Evolutionary conservation across 1,284 basidiomycete species (phyloP), one percentile per base, ranked within the genome.

Genomic region (Malassezia obtusa): DNA sequence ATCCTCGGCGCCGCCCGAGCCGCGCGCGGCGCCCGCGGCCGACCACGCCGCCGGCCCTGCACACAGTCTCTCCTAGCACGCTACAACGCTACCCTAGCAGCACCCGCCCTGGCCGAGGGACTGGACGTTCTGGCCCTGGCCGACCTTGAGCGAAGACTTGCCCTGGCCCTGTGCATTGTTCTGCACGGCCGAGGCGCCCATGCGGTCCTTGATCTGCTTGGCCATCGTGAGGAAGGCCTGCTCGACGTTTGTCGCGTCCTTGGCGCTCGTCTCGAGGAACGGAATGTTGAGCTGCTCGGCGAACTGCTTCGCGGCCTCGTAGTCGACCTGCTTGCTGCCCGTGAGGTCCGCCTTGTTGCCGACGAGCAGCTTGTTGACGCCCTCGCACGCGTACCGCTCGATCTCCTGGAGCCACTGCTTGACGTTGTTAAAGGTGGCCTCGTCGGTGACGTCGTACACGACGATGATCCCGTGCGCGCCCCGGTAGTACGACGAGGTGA

Each of bases 361-460:
- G 54, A 98, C 89, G 48, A 98, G 82, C 45, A 98, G 78, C 79
- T 95, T 95, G 82, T 95, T 95, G 58, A 98, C 92, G 50, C 92
- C 94, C 77, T 98, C 94, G 46, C 89, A 91, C 57, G 94, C 94
- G 76, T 98, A 96, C 71, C 92, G 84, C 79, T 98, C 94, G 71
- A 98, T 98, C 78, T 99, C 92, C 75, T 94, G 90, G 56, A 98
- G 82, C 94, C 94, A 98, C 76, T 95, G 90, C 81, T 98, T 99
- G 75, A 98, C 94, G 71, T 98, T 95, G 69, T 86, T 84, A 79
- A 94, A 96, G 15, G 90, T 91, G 71, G 96, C 65, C 57, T 76
- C 73, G 62, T 98, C 92, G 48, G 92, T 99, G 44, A 98, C 92
- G 77, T 99, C 94, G 80, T 98, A 98, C 38, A 99, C 92, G 58